These are phyloP conservation scores for Saturnispora sekii DNA, from an alignment of 805 yeast genomes.

Conservation along the genomic window DNA sequence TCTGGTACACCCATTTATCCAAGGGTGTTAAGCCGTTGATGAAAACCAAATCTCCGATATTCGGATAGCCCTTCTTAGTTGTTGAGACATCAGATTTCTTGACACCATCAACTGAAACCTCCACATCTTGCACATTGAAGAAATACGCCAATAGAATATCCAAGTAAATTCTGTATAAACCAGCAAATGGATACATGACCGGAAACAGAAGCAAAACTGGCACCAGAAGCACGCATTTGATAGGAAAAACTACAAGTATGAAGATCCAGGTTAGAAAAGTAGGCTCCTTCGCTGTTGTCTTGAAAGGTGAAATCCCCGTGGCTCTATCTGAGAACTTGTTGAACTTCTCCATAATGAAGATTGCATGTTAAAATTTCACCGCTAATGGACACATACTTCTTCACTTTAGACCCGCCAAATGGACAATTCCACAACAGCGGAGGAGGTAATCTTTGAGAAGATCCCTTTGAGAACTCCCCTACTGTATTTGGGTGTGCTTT, in stretches of 20 bases:
- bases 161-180: slow-evolving; percentile 10
- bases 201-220: slow-evolving; percentile 19
- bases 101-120: slow-evolving; percentile 38
- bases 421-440: slow-evolving; percentile 7
- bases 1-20: slow-evolving; percentile 34
- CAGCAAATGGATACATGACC: slow-evolving; percentile 11
- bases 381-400: background rate
- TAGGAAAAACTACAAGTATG: slow-evolving; percentile 7
- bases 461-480: slow-evolving; percentile 65
- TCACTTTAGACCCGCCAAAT: background rate
- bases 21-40: slow-evolving; percentile 52
- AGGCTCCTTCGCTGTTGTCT: slow-evolving; percentile 39
- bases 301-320: slow-evolving; percentile 87
- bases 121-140: slow-evolving; percentile 23
- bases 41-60: slow-evolving; percentile 40
- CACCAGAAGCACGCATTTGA: slow-evolving; percentile 13
- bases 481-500: slow-evolving; percentile 59
- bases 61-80: slow-evolving; percentile 28
- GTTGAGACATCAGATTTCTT: slow-evolving; percentile 32
- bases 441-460: slow-evolving; percentile 13
- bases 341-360: slow-evolving; percentile 60
- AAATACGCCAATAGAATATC: slow-evolving; percentile 25
- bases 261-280: slow-evolving; percentile 6
- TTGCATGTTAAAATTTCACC: too few species aligned
- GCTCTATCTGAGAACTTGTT: slow-evolving; percentile 82